These are phyloP conservation scores for Fonsecaea monophora DNA, from an alignment of 2,329 filamentous ascomycete species.

Conservation along the genomic window DNA sequence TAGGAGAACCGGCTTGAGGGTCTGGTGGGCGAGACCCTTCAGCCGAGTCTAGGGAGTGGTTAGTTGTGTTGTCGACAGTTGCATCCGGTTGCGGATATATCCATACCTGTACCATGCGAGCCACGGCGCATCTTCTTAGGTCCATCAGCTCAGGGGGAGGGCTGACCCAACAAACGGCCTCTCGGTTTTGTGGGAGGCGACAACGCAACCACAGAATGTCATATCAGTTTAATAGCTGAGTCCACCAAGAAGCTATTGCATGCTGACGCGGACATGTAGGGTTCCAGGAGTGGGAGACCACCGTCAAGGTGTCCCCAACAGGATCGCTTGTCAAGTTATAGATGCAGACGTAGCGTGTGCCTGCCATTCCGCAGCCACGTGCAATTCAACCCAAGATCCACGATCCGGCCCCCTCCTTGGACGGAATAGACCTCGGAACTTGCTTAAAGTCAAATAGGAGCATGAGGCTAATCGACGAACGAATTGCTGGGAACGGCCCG, in stretches of 20 bases:
- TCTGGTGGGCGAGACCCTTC: constrained; percentile 36
- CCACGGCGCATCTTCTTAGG: constrained; percentile 22
- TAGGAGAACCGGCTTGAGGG: constrained; percentile 31
- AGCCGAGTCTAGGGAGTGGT: constrained; percentile 25
- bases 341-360: neutral
- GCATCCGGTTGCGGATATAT: constrained; percentile 2
- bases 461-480: constrained; percentile 11
- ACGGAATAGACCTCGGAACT: constrained; percentile 9
- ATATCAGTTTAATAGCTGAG: neutral
- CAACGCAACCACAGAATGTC: neutral
- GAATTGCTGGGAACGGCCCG: neutral
- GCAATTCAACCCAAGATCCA: constrained; percentile 9
- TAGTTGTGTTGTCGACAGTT: constrained; percentile 8
- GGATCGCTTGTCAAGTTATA: constrained; percentile 1
- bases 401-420: neutral
- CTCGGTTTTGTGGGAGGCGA: neutral
- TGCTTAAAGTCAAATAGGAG: constrained; percentile 8
- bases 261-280: neutral
- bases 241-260: constrained; percentile 3
- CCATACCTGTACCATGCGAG: constrained; percentile 25
- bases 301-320: neutral
- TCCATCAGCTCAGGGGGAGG: constrained; percentile 25
- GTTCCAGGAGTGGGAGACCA: neutral
- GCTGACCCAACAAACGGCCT: neutral
- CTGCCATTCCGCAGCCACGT: constrained; percentile 1